Base-by-base conservation (phyloP, 2,329 filamentous ascomycete species). In the Drechmeria coniospora region DNA sequence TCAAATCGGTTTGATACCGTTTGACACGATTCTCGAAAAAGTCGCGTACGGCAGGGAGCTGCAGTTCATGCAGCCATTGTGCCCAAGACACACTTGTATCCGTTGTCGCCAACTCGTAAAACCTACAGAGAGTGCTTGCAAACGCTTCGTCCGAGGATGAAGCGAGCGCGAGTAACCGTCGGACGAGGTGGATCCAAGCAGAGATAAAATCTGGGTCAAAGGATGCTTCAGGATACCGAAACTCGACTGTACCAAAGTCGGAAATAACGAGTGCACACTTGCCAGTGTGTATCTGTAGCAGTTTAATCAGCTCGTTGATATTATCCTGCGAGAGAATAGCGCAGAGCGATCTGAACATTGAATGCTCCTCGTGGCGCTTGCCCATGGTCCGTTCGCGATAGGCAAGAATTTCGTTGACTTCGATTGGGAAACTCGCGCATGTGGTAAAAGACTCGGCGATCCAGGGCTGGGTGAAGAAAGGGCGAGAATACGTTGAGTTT, bases 141-240 rank as follows among this genome's bases (percentile, higher is more conserved):
- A 43, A 47, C 15, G 35, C 24, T 6, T 14, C 20, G 15, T 36
- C 27, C 5, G 37, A 22, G 16, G 27, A 30, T 21, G 38, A 24
- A 8, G 41, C 38, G 25, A 43, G 23, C 8, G 33, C 34, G 26
- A 41, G 42, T 14, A 47, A 30, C 15, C 38, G 36, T 18, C 39
- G 37, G 10, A 37, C 36, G 21, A 47, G 18, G 23, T 38, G 33
- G 14, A 36, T 34, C 45, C 44, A 47, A 21, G 39, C 25, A 5
- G 34, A 27, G 18, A 47, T 34, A 31, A 36, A 47, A 8, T 41
- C 35, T 3, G 34, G 29, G 15, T 47, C 40, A 25, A 45, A 44
- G 7, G 26, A 37, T 9, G 41, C 36, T 13, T 46, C 43, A 15
- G 42, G 41, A 21, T 47, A 47, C 17, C 45, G 40, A 14, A 47